phyloP scores from a whole-genome alignment of 352 stramenopile species.

The Pythium aristosporum region DNA sequence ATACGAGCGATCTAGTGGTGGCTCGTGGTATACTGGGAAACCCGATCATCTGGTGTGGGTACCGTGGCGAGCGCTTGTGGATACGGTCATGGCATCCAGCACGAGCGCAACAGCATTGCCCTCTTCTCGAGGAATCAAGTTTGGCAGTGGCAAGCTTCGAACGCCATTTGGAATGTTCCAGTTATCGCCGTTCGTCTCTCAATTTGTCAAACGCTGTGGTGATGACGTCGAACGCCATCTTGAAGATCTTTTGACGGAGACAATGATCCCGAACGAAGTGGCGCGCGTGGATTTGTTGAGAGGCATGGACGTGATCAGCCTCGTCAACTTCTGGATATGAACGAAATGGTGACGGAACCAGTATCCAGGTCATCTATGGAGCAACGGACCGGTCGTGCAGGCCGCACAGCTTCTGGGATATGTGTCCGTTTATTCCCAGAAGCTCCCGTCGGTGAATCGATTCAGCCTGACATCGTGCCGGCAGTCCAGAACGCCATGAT shows the following conservation, averaged over 20 bases:
- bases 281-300: background rate
- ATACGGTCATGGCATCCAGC: background rate
- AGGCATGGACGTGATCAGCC: background rate
- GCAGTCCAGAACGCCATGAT: conserved; percentile 27
- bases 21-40: background rate
- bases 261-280: conserved; percentile 16
- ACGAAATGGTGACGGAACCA: conserved; percentile 30
- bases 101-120: background rate
- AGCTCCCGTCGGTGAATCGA: background rate
- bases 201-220: background rate
- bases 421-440: conserved; percentile 27
- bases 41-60: conserved; percentile 27
- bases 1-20: conserved; percentile 5
- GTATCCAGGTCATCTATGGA: conserved; percentile 25
- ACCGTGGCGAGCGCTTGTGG: conserved; percentile 10
- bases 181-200: background rate
- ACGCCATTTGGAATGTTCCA: conserved; percentile 2
- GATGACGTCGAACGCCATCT: background rate
- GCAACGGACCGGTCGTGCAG: conserved; percentile 26
- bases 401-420: conserved; percentile 23
- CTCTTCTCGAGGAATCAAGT: background rate
- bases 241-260: conserved; percentile 3
- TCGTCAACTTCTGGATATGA: conserved; percentile 17
- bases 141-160: background rate
- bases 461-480: conserved; percentile 5